These are phyloP conservation scores for Populus davidiana DNA, from an alignment of 345 rosid genomes.

Conservation along the genomic window DNA sequence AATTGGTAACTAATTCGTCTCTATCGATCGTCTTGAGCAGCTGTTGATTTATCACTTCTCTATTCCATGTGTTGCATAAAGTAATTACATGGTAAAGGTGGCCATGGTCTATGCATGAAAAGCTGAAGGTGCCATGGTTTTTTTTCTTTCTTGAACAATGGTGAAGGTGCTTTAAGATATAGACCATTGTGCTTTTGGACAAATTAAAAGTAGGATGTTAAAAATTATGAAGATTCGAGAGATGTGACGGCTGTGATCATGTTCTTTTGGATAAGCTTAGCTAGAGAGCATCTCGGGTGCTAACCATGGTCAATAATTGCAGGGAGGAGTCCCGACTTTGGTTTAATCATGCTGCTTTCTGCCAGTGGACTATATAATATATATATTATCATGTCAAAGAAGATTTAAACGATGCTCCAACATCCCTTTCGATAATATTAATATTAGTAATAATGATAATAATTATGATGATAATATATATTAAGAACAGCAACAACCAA, in stretches of 20 bases:
- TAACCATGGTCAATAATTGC: slow-evolving; percentile 25
- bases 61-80: neutral
- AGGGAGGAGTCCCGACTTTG: slow-evolving; percentile 10
- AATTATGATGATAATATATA: too few species aligned
- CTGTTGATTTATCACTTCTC: neutral
- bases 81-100: neutral
- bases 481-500: too few species aligned
- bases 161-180: neutral
- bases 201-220: neutral
- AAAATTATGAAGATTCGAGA: slow-evolving; percentile 15
- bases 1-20: neutral
- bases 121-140: neutral
- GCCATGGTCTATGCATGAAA: neutral
- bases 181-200: neutral
- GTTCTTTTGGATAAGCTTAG: slow-evolving; percentile 24
- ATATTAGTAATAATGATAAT: too few species aligned
- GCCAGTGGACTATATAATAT: neutral
- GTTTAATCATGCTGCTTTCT: neutral
- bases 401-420: neutral
- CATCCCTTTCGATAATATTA: too few species aligned
- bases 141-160: neutral
- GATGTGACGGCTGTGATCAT: slow-evolving; percentile 19
- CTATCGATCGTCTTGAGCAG: neutral
- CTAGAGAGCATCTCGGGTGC: neutral
- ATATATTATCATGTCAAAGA: neutral